Percentiles rank a stretch among this genome's conserved stretches.
These are phyloP conservation scores for Pythium aristosporum DNA, from an alignment of 352 stramenopile species.

Conservation along the genomic window DNA sequence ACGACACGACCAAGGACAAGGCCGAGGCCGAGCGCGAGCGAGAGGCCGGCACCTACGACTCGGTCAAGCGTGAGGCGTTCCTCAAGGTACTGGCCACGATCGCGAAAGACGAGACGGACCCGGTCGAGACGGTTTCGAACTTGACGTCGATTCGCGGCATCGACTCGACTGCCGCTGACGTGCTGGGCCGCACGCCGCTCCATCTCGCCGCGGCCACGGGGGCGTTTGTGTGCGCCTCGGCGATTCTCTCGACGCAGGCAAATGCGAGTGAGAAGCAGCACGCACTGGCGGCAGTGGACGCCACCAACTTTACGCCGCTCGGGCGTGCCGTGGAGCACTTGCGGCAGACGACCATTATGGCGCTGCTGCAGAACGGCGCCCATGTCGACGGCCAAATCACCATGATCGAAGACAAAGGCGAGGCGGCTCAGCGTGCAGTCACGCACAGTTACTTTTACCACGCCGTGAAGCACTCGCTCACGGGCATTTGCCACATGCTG, in stretches of 20 bases:
- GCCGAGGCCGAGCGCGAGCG: conserved; percentile 28
- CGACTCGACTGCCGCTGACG: conserved; percentile 39
- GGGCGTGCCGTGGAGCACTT: conserved; percentile 55
- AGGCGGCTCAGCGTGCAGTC: background rate
- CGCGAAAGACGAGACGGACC: conserved; percentile 47
- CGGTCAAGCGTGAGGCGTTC: conserved; percentile 48
- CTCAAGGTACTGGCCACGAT: conserved; percentile 40
- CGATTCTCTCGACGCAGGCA: conserved; percentile 41
- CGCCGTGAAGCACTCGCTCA: conserved; percentile 64
- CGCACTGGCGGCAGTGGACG: conserved; percentile 41
- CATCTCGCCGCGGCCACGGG: conserved; percentile 72
- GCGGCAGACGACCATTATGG: conserved; percentile 76
- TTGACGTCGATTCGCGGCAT: conserved; percentile 49
- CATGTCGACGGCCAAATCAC: conserved; percentile 52
- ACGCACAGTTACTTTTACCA: conserved; percentile 74
- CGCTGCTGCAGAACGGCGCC: conserved; percentile 60
- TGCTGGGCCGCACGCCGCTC: conserved; percentile 53
- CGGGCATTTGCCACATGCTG: conserved; percentile 78
- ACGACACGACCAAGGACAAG: conserved; percentile 37
- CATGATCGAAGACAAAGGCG: conserved; percentile 11
- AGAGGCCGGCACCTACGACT: conserved; percentile 45
- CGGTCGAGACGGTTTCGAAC: conserved; percentile 77
- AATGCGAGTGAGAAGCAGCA: conserved; percentile 27
- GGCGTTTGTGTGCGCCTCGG: conserved; percentile 71
- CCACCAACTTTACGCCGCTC: conserved; percentile 51